Conservation (phyloP, 805 yeast genomes). For the Metschnikowia arizonensis region DNA sequence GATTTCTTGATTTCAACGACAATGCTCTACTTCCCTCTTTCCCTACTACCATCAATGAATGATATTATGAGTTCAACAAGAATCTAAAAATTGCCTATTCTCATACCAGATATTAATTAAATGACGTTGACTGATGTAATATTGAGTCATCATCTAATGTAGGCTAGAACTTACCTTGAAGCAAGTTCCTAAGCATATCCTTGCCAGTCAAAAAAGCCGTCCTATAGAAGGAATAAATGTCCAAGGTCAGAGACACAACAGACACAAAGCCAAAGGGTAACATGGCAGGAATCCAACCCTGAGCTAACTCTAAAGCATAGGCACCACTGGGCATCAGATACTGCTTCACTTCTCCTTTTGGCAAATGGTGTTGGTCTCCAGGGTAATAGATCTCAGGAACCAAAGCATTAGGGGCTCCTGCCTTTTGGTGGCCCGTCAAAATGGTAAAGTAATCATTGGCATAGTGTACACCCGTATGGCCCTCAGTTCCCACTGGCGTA, state of each 20-base stretch:
- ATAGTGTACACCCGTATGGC: slow-evolving; percentile 92
- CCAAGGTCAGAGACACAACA: slow-evolving; percentile 74
- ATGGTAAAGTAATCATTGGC: slow-evolving; percentile 98
- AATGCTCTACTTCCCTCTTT: too few species aligned
- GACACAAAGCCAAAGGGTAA: slow-evolving; percentile 92
- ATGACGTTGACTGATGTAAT: too few species aligned
- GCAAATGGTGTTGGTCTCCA: slow-evolving; percentile 81
- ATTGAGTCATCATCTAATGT: too few species aligned
- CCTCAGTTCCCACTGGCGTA: slow-evolving; percentile 90
- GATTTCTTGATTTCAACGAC: too few species aligned
- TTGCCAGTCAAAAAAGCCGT: slow-evolving; percentile 73
- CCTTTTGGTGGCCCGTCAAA: slow-evolving; percentile 70
- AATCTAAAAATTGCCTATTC: too few species aligned
- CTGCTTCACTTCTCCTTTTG: slow-evolving; percentile 73
- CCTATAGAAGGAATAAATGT: slow-evolving; percentile 58
- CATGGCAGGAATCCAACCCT: slow-evolving; percentile 99
- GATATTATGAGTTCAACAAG: too few species aligned
- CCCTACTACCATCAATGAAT: too few species aligned
- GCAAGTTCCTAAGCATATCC: slow-evolving; percentile 69
- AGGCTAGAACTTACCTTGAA: slow-evolving; percentile 62
- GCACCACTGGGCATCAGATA: slow-evolving; percentile 79
- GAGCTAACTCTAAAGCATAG: slow-evolving; percentile 92
- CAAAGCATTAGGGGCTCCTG: slow-evolving; percentile 62
- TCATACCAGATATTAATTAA: too few species aligned
- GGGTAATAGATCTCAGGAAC: slow-evolving; percentile 72